These are phyloP conservation scores for Rhazya stricta DNA, from an alignment of 257 asterid species.

Conservation along the genomic window DNA sequence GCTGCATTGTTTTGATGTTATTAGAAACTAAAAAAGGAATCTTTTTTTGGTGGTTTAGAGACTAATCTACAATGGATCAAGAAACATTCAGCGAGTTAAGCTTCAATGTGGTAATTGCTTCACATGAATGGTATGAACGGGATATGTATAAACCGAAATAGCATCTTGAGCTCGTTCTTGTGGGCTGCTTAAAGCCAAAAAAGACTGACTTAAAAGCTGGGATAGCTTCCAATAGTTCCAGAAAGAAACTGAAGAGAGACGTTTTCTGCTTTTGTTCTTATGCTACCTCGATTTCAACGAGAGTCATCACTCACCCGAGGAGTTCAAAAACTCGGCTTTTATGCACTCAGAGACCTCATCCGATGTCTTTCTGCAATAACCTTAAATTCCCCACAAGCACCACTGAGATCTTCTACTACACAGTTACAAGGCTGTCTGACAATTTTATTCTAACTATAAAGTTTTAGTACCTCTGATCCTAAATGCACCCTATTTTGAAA, in stretches of 20 bases:
- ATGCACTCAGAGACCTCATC: neutral
- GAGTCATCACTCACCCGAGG: neutral
- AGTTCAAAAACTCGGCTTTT: neutral
- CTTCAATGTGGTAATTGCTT: neutral
- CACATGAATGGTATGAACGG: neutral
- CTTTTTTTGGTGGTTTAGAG: neutral
- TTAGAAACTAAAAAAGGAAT: neutral
- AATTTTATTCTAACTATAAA: too few species aligned
- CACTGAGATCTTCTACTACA: neutral
- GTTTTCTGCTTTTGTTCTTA: neutral
- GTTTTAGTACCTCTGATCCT: too few species aligned
- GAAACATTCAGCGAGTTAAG: neutral
- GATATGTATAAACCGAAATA: neutral
- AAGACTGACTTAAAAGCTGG: neutral
- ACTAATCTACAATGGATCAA: neutral
- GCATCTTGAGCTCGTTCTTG: neutral
- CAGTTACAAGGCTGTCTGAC: too few species aligned
- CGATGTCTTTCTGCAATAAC: neutral
- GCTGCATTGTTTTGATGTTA: conserved; percentile 6
- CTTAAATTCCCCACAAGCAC: neutral
- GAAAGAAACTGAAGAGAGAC: neutral
- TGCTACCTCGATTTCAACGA: conserved; percentile 2
- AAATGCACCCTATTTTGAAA: too few species aligned
- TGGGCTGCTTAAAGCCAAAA: conserved; percentile 3
- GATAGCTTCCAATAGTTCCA: neutral